A percentile compares a stretch with the other conserved stretches of the same genome.
phyloP scores from a whole-genome alignment of 2,329 filamentous ascomycete genomes.

The Calonectria crousiana region DNA sequence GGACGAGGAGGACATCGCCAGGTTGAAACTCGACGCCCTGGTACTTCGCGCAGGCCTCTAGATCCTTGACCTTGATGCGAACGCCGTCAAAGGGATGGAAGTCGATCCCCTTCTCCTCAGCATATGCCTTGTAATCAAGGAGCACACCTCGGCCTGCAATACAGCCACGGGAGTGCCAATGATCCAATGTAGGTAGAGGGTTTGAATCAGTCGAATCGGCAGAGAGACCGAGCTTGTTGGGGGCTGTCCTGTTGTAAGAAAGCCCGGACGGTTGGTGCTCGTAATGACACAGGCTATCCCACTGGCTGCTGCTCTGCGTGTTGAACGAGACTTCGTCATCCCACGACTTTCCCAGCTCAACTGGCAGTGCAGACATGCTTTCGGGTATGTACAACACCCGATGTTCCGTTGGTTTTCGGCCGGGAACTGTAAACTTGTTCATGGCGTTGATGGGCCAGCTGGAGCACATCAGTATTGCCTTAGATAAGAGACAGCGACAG shows the following conservation, averaged over 20 bases:
- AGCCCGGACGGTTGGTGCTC: constrained; percentile 56
- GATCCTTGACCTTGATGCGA: constrained; percentile 65
- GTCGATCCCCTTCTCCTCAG: constrained; percentile 61
- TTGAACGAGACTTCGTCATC: constrained; percentile 67
- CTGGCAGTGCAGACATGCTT: constrained; percentile 22
- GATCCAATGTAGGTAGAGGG: constrained; percentile 32
- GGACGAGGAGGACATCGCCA: constrained; percentile 76
- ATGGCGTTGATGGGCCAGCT: constrained; percentile 3
- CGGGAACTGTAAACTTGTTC: constrained; percentile 49
- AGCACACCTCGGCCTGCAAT: constrained; percentile 67
- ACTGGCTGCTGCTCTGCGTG: constrained; percentile 66
- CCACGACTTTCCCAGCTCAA: constrained; percentile 44
- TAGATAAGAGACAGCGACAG: background rate
- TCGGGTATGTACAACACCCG: constrained; percentile 49
- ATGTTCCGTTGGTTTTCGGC: constrained; percentile 52
- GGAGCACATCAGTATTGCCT: background rate
- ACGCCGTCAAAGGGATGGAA: constrained; percentile 66
- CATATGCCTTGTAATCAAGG: constrained; percentile 65
- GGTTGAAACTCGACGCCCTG: constrained; percentile 73
- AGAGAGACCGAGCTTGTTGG: constrained; percentile 49
- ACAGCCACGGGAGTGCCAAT: constrained; percentile 63
- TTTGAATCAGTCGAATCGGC: constrained; percentile 44
- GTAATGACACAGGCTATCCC: constrained; percentile 65
- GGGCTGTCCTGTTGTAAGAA: constrained; percentile 64
- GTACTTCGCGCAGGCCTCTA: constrained; percentile 69